Evolutionary conservation across 139 green algal genomes (phyloP), one percentile per base, ranked within the genome.

Genomic region (Chlorella vulgaris): DNA sequence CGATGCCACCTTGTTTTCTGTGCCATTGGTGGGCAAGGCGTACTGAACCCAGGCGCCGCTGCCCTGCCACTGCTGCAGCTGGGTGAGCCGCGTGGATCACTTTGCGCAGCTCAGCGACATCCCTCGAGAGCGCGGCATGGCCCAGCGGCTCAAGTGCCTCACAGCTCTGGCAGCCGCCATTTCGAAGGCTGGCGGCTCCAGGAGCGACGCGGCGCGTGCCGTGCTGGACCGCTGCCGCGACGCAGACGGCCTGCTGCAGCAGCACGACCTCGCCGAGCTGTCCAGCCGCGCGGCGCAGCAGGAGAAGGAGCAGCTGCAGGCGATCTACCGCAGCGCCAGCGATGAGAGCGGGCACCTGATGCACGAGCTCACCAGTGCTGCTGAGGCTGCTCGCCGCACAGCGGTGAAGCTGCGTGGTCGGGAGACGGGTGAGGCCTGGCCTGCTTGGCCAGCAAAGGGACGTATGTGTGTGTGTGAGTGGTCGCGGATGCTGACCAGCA

Each of bases 241-340:
- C 39, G 42, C 77, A 22, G 74, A 83, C 42, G 74, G 47, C 43
- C 47, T 60, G 58, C 74, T 86, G 69, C 62, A 73, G 15, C 67
- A 58, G 55, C 50, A 40, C 10, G 82, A 86, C 31, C 53, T 69
- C n/a, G 74, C 65, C 26, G 42, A 75, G 60, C 55, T 76, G 40
- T 42, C 29, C 31, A 39, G 74, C 7, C 39, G 42, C 10, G 35
- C 42, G 2, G 82, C 82, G 19, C 82, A 86, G 71, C 62, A 79
- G 60, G 60, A 75, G 73, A 83, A 82, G 69, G 82, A 86, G 42
- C 74, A 76, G 35, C 74, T 86, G 74, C 77, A 75, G 63, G 63
- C 60, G 22, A 51, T 82, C 62, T 69, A 58, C 43, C 31, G 31
- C n/a, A 5, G 5, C 19, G 77, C 65, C 4, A 40, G 38, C 40